Evolutionary conservation across 1,284 basidiomycete genomes (phyloP).

Genomic region (Apiotrichum veenhuisii): DNA sequence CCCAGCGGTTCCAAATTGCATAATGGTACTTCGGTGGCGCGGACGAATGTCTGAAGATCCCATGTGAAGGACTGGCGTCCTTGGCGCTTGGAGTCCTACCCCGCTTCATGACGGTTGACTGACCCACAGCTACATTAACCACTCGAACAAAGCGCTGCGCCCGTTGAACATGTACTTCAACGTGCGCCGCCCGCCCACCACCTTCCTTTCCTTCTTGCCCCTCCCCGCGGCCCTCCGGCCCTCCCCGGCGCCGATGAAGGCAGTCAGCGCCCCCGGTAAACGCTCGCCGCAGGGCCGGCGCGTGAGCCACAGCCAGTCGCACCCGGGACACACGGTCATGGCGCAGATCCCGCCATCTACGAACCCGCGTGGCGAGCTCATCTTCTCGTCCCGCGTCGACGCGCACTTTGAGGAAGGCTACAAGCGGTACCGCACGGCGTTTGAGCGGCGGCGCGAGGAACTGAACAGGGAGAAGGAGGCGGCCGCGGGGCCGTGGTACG

Average conservation of each 20-base stretch:
- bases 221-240: slow-evolving; percentile 63
- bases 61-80: too few species aligned
- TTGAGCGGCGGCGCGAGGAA: slow-evolving; percentile 75
- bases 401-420: slow-evolving; percentile 81
- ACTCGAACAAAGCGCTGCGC: slow-evolving; percentile 85
- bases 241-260: slow-evolving; percentile 42
- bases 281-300: slow-evolving; percentile 40
- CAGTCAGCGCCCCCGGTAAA: slow-evolving; percentile 33
- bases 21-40: too few species aligned
- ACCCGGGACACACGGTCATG: slow-evolving; percentile 53
- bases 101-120: slow-evolving; percentile 8
- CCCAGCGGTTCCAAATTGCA: background rate
- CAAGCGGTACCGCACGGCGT: slow-evolving; percentile 85
- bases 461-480: slow-evolving; percentile 46
- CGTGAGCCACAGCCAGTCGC: slow-evolving; percentile 8
- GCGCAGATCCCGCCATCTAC: slow-evolving; percentile 79
- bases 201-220: slow-evolving; percentile 61
- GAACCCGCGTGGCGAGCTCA: slow-evolving; percentile 92
- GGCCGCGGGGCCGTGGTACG: slow-evolving; percentile 19
- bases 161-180: slow-evolving; percentile 97
- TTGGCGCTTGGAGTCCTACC: too few species aligned
- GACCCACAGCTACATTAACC: slow-evolving; percentile 78
- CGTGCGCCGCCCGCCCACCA: slow-evolving; percentile 62
- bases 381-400: slow-evolving; percentile 87
- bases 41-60: too few species aligned